Evolutionary conservation across 2,329 filamentous ascomycete genomes (phyloP), one percentile per base, ranked within the genome.

Genomic region (Tolypocladium album): DNA sequence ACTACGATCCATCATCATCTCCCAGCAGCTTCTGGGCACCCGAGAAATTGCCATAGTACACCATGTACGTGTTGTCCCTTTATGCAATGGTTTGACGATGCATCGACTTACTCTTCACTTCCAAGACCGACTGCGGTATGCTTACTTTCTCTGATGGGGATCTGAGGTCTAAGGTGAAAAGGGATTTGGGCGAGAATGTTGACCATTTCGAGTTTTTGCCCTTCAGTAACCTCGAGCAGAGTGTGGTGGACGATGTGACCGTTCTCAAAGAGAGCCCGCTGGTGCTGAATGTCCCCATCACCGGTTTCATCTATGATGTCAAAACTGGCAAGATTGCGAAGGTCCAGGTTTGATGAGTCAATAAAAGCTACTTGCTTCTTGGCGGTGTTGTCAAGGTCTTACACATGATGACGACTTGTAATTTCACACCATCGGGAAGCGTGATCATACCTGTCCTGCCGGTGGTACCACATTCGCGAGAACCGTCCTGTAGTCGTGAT

Each of bases 251-350:
- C 45, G 89, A 93, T 71, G 81, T 94, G 0, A 74, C 74, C 55
- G 84, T 83, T 64, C 68, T 94, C 64, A 83, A 81, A 71, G 76
- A 71, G 57, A 82, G 78, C 56, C 81, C 81, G 59, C 76, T 88
- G 20, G 78, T 92, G 6, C 76, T 86, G 24, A 77, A 85, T 34
- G 80, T 89, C 4, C 73, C 74, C 0, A 78, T 92, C 55, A 88
- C 82, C 7, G 89, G 89, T 0, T 93, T 88, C 83, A 74, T 92
- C 2, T 92, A 92, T 74, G 86, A 92, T 67, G 87, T 92, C 50
- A 84, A 89, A 76, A 90, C 83, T 1, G 89, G 89, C 0, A 86
- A 78, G 71, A 70, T 75, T 59, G 67, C 71, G 52, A 67, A 68
- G 59, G 67, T 74, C 3, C 31, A n/a, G 3, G 11, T 22, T 53